phyloP scores from a whole-genome alignment of 1,284 basidiomycete genomes.

The Apiotrichum akiyoshidainum region DNA sequence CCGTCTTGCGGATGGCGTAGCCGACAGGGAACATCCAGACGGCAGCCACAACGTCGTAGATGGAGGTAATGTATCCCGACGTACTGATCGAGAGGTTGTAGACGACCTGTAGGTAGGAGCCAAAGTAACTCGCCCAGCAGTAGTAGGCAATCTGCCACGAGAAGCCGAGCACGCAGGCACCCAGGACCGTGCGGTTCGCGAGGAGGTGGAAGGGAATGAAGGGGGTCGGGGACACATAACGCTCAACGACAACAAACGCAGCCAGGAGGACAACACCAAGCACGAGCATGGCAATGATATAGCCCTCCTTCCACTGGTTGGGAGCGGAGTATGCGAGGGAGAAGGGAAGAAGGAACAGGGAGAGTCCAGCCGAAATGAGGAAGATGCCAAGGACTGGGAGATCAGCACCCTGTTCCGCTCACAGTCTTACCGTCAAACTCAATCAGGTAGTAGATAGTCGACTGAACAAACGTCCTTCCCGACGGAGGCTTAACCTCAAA shows the following conservation, averaged over 20 bases:
- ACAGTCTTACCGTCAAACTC: conserved; percentile 33
- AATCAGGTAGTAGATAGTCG: conserved; percentile 43
- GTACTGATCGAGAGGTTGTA: conserved; percentile 43
- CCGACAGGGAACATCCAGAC: conserved; percentile 45
- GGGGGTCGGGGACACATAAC: conserved; percentile 40
- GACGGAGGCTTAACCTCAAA: conserved; percentile 15
- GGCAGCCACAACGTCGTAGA: conserved; percentile 48
- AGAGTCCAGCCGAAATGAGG: conserved; percentile 43
- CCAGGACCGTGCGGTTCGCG: conserved; percentile 44
- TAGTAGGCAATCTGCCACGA: conserved; percentile 47
- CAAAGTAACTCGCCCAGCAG: conserved; percentile 41
- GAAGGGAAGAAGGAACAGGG: conserved; percentile 50
- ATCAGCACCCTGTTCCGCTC: background rate
- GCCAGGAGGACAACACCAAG: conserved; percentile 45
- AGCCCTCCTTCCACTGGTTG: conserved; percentile 37
- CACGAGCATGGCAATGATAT: conserved; percentile 50
- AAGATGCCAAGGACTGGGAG: conserved; percentile 46
- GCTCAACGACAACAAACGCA: conserved; percentile 45
- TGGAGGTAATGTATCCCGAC: conserved; percentile 47
- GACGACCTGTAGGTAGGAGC: conserved; percentile 46
- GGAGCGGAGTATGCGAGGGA: conserved; percentile 39
- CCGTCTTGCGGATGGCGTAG: conserved; percentile 41
- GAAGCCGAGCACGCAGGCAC: conserved; percentile 43
- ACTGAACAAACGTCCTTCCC: conserved; percentile 23
- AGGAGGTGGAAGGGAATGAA: conserved; percentile 48